A percentile compares a stretch with the other conserved stretches of the same genome.
Conservation (phyloP, 208 protist genomes). For the Leishmania amazonensis region DNA sequence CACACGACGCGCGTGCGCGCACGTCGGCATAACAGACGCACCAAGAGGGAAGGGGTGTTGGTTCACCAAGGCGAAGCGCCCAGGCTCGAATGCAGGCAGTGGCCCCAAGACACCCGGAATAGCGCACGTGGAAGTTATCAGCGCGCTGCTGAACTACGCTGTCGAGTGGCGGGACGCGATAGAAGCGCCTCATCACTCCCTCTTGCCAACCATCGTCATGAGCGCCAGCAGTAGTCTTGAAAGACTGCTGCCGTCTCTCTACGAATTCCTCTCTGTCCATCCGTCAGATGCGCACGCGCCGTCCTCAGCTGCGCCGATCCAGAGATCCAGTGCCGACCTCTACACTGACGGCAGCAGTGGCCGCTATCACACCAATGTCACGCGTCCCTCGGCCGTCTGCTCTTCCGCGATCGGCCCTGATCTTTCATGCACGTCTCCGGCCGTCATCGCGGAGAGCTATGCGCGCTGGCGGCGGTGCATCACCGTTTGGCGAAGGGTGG, state of each 20-base stretch:
- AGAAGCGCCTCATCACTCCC: not conserved
- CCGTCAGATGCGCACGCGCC: not conserved
- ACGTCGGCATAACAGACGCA: not conserved
- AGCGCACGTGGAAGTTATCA: not conserved
- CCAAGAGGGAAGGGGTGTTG: not conserved
- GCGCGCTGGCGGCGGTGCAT: constrained; percentile 63
- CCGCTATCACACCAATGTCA: not conserved
- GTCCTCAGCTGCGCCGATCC: not conserved
- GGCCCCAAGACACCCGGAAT: not conserved
- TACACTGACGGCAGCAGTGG: not conserved
- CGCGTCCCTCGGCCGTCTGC: not conserved
- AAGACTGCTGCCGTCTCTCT: constrained; percentile 49
- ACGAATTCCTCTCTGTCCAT: constrained; percentile 38
- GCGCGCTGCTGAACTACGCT: not conserved
- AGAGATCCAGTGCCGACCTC: not conserved
- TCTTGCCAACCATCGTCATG: constrained; percentile 12
- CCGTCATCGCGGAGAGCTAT: constrained; percentile 19
- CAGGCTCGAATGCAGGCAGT: not conserved
- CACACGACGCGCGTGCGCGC: not conserved
- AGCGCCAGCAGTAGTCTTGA: constrained; percentile 29
- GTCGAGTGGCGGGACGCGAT: not conserved
- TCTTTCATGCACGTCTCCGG: not conserved
- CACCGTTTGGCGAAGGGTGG: constrained; percentile 55
- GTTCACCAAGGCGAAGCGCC: not conserved
- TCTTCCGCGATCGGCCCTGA: not conserved